Evolutionary conservation across 306 rosid species (phyloP).

Genomic region (Aeschynomene evenia): DNA sequence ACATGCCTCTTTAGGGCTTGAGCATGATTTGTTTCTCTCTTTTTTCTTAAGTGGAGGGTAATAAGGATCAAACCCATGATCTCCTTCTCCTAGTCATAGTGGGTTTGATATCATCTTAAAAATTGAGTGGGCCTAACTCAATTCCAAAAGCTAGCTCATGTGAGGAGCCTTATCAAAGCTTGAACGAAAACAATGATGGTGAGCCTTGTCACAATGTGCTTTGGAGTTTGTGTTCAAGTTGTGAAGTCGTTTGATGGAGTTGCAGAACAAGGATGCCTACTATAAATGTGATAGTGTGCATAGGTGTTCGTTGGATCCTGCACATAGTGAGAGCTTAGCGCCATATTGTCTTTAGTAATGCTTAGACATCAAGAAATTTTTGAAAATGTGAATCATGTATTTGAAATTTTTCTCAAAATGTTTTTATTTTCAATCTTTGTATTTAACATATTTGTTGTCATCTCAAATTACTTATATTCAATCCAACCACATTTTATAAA

Average conservation of each 20-base stretch:
- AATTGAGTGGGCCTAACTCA: no score
- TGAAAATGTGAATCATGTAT: constrained; percentile 18
- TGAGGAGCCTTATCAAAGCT: no score
- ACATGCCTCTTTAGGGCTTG: no score
- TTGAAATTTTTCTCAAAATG: constrained; percentile 5
- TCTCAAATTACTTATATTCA: neutral
- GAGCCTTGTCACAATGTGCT: neutral
- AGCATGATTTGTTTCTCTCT: no score
- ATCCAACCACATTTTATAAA: constrained; percentile 19
- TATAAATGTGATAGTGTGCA: neutral
- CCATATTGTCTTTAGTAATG: neutral
- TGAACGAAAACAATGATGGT: neutral
- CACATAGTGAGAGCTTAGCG: neutral
- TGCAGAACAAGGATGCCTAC: neutral
- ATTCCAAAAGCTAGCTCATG: no score
- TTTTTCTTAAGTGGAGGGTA: no score
- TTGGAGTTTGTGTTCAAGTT: neutral
- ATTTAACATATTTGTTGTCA: neutral
- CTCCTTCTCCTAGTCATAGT: no score
- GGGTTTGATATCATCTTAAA: no score
- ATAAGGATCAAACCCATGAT: no score
- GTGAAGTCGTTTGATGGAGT: neutral
- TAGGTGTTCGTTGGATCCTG: neutral
- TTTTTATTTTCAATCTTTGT: neutral
- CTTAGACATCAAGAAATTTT: neutral